Evolutionary conservation across 2,329 filamentous ascomycete genomes (phyloP), one percentile per base, ranked within the genome.

Genomic region (Penicillium hesseltinei): DNA sequence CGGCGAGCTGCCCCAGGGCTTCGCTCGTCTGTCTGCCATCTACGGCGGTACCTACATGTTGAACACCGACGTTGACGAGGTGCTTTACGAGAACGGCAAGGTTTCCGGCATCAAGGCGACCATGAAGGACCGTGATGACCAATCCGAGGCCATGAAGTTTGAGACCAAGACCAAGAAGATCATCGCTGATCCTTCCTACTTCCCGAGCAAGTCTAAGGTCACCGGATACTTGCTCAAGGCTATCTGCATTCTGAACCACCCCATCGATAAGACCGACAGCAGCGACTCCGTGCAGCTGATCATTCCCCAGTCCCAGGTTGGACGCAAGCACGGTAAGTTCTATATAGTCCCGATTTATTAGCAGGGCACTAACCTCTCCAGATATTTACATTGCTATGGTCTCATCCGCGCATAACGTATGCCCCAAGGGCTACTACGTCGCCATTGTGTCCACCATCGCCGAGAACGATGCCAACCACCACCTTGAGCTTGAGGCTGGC

Each of bases 41-140:
- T 97, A 99, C 74, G 94, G 94, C 64, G 94, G 94, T 68, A 99
- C 94, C 50, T 99, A 99, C 81, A 99, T 99, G 92, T 88, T 99
- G 71, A 97, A 97, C 83, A 96, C 94, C 67, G 87, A 87, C 66
- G 84, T 99, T 55, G 90, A 97, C 63, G 94, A 99, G 81, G 80
- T 99, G 65, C 77, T 89, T 60, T 96, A 94, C 73, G 91, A 95
- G 58, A 70, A 82, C 55, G 85, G 84, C 72, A 96, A 95, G 82
- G 90, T 93, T n/a, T 84, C 86, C 17, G 94, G 94, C 56, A 97
- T 99, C 81, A 95, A 95, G 82, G 94, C 94, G 50, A 97, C 94
- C 67, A 97, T 97, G 92, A 88, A 87, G 73, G 90, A 90, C 74
- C 86, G 88, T 61, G 90, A 91, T 59, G 90, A 92, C 74, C 81